Evolutionary conservation across 257 asterid species (phyloP).

Genomic region (Vinca minor): DNA sequence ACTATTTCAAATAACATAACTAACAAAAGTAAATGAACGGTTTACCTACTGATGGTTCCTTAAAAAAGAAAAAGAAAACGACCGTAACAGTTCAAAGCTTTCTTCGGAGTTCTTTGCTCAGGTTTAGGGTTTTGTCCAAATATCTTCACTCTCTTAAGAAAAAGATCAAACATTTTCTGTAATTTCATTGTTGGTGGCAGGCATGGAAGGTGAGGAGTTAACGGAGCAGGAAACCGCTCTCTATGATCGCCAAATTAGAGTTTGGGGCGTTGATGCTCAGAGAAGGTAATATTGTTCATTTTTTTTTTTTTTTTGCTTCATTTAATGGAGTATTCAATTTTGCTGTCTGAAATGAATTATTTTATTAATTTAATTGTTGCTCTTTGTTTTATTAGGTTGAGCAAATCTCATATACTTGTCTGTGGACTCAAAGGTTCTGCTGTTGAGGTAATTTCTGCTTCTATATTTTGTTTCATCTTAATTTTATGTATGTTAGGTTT

Average conservation of each 20-base stretch:
- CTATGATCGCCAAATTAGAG: slow-evolving; percentile 99
- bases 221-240: slow-evolving; percentile 98
- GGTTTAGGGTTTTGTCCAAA: too few relatives aligned
- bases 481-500: too few relatives aligned
- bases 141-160: too few relatives aligned
- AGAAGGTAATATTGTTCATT: slow-evolving; percentile 68
- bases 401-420: slow-evolving; percentile 79
- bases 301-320: background rate
- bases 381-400: slow-evolving; percentile 50
- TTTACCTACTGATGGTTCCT: too few relatives aligned
- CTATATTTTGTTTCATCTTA: background rate
- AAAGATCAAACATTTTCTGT: too few relatives aligned
- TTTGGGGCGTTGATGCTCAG: slow-evolving; percentile 99
- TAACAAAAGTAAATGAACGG: too few relatives aligned
- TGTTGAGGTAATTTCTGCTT: slow-evolving; percentile 50
- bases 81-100: too few relatives aligned
- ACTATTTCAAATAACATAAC: too few relatives aligned
- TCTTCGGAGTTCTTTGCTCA: too few relatives aligned
- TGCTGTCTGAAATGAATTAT: background rate
- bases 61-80: too few relatives aligned
- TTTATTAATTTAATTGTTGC: background rate
- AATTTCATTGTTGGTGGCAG: background rate
- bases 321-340: background rate
- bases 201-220: slow-evolving; percentile 54
- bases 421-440: slow-evolving; percentile 82